phyloP scores from a whole-genome alignment of 192 early-diverging fungal species.

The Dissophora globulifera region DNA sequence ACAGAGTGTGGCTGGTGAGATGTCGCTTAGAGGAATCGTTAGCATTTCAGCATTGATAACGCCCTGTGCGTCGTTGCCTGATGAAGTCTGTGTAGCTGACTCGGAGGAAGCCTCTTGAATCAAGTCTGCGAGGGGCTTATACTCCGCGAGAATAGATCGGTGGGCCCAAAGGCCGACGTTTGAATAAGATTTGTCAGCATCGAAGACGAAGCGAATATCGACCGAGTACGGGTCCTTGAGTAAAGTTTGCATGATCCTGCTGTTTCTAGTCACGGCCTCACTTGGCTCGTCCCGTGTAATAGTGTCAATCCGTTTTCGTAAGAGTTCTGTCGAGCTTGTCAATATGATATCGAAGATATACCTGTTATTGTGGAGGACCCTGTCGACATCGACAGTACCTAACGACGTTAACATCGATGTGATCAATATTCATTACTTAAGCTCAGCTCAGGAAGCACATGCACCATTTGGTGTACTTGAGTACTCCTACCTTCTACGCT shows the following conservation, averaged over 20 bases:
- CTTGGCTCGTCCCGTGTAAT: too few relatives aligned
- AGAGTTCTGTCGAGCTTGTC: background rate
- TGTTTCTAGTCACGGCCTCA: too few relatives aligned
- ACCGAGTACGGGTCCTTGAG: conserved; percentile 9
- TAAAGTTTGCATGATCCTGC: background rate
- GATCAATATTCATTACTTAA: too few relatives aligned
- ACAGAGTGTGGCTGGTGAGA: conserved; percentile 8
- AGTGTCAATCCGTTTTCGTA: too few relatives aligned
- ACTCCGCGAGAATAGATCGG: background rate
- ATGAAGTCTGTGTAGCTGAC: too few relatives aligned
- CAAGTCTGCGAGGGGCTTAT: background rate
- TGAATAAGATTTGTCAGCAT: background rate
- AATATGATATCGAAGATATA: conserved; percentile 6
- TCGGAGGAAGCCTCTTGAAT: background rate
- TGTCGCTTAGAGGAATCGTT: background rate
- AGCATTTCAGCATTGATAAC: background rate
- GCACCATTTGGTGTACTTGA: too few relatives aligned
- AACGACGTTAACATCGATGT: background rate
- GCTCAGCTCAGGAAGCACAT: too few relatives aligned
- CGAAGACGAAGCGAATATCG: conserved; percentile 13
- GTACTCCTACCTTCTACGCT: too few relatives aligned
- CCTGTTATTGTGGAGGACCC: background rate
- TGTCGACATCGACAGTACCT: background rate
- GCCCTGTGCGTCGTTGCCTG: too few relatives aligned
- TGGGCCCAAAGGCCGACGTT: conserved; percentile 13